A percentile compares a stretch with the other conserved stretches of the same genome.
Evolutionary conservation across 2,329 filamentous ascomycete species (phyloP).

Genomic region (Aureobasidium sp.): DNA sequence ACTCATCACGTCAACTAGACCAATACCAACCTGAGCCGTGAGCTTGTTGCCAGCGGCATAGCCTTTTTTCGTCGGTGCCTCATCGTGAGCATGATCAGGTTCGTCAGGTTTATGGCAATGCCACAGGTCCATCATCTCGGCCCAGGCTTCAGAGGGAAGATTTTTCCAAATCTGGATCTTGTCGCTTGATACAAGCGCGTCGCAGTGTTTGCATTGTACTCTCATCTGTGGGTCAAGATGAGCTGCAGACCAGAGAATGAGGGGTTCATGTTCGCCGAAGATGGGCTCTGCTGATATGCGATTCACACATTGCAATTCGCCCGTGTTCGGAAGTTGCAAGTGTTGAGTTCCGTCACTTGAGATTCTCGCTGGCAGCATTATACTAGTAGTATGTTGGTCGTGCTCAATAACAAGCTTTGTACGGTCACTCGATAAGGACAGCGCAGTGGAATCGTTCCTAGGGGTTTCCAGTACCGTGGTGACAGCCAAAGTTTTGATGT

Average conservation of each 20-base stretch:
- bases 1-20: constrained; percentile 73
- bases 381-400: constrained; percentile 37
- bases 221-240: constrained; percentile 24
- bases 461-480: constrained; percentile 45
- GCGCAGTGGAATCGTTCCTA: constrained; percentile 37
- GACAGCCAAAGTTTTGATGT: constrained; percentile 54
- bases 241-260: constrained; percentile 40
- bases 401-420: constrained; percentile 39
- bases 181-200: constrained; percentile 21
- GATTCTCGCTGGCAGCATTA: constrained; percentile 43
- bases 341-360: constrained; percentile 32
- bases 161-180: constrained; percentile 69
- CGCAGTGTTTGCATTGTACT: constrained; percentile 26
- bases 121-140: constrained; percentile 99
- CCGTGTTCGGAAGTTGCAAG: constrained; percentile 1
- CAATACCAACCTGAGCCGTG: constrained; percentile 56
- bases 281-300: background rate
- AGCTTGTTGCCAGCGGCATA: constrained; percentile 79
- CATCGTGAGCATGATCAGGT: constrained; percentile 40
- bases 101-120: constrained; percentile 89
- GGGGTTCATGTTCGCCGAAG: constrained; percentile 24
- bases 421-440: constrained; percentile 39
- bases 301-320: constrained; percentile 3
- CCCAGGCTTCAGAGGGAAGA: constrained; percentile 93
- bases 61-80: constrained; percentile 53